phyloP scores from a whole-genome alignment of 768 basidiomycete genomes.

The Galerina sulciceps region DNA sequence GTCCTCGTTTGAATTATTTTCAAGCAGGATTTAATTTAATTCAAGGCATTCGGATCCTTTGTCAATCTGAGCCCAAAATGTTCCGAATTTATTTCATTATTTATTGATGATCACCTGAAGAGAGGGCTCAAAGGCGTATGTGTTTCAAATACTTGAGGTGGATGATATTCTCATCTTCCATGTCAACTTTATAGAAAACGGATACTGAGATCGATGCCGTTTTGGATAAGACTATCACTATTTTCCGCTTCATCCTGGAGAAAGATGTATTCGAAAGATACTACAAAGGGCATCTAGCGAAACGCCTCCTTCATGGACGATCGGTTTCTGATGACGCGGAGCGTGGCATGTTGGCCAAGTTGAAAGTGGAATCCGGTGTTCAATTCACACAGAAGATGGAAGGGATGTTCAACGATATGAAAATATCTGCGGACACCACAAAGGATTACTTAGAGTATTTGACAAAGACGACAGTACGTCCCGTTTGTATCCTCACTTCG shows the following conservation, averaged over 20 bases:
- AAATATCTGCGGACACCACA: conserved; percentile 82
- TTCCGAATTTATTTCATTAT: conserved; percentile 94
- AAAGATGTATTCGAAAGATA: conserved; percentile 98
- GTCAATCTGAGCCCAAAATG: conserved; percentile 87
- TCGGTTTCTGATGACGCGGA: conserved; percentile 98
- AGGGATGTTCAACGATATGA: conserved; percentile 99
- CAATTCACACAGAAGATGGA: conserved; percentile 98
- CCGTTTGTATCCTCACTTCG: neutral
- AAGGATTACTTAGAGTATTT: conserved; percentile 70
- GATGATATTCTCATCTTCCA: neutral
- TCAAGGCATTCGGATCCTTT: conserved; percentile 89
- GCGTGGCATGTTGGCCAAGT: conserved; percentile 94
- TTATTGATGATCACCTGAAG: conserved; percentile 95
- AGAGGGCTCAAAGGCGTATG: conserved; percentile 93
- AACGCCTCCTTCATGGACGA: conserved; percentile 83
- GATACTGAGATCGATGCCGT: conserved; percentile 89
- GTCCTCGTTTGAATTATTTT: conserved; percentile 15
- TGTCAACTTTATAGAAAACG: conserved; percentile 70
- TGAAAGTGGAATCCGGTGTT: conserved; percentile 94
- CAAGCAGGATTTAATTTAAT: neutral
- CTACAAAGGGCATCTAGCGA: conserved; percentile 95
- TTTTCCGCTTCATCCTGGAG: conserved; percentile 93
- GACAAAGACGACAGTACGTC: conserved; percentile 61
- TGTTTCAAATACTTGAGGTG: conserved; percentile 4
- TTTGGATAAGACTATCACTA: conserved; percentile 93